Percentiles rank a stretch among this genome's conserved stretches.
phyloP scores from a whole-genome alignment of 805 yeast species.

The Sungouiozyma ichnusensis region DNA sequence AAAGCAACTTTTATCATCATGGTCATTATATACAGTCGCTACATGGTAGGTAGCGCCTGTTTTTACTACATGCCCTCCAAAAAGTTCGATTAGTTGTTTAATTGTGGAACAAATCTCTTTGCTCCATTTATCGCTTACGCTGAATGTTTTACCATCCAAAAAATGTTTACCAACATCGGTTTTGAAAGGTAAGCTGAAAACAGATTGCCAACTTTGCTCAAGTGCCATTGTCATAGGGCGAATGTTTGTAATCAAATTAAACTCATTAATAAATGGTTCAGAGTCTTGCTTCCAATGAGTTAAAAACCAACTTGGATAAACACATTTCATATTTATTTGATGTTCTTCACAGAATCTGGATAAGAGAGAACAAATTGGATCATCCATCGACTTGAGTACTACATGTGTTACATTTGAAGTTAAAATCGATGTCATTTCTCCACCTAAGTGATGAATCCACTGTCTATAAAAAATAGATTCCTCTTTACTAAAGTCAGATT shows the following conservation, averaged over 20 bases:
- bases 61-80: not conserved
- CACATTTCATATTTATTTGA: conserved; percentile 32
- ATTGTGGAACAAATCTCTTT: not conserved
- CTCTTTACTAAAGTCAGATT: conserved; percentile 45
- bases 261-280: not conserved
- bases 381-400: not conserved
- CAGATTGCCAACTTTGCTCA: not conserved
- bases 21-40: not conserved
- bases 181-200: not conserved
- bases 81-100: not conserved
- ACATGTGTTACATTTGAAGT: not conserved
- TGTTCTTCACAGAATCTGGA: conserved; percentile 19
- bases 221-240: not conserved
- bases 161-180: not conserved
- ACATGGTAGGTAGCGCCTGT: not conserved
- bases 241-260: not conserved
- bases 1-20: not conserved
- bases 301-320: conserved; percentile 63
- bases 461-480: conserved; percentile 64
- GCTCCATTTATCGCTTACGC: not conserved
- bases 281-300: not conserved
- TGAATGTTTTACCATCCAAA: not conserved
- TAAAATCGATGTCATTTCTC: conserved; percentile 41
- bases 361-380: not conserved
- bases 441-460: conserved; percentile 54